phyloP scores from a whole-genome alignment of 1,284 basidiomycete genomes.

The Lentinus polychrous region DNA sequence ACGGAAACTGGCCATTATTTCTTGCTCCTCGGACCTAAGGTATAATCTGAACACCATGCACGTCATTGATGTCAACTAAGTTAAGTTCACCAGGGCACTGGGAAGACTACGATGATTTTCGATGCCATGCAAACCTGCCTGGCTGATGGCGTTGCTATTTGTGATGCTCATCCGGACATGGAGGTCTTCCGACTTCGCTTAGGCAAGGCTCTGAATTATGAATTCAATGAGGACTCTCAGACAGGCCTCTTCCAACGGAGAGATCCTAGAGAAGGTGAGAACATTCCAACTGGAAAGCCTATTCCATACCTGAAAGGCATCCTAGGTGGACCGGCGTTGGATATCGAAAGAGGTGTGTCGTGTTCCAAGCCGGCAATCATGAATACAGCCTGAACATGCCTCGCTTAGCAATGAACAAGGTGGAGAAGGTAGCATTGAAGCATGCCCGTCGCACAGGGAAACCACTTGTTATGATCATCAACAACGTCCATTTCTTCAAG shows the following conservation, averaged over 20 bases:
- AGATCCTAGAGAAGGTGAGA: conserved; percentile 71
- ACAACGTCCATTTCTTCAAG: conserved; percentile 73
- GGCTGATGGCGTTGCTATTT: conserved; percentile 59
- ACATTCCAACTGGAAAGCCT: not conserved
- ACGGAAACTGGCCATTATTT: conserved; percentile 68
- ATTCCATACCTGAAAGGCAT: conserved; percentile 3
- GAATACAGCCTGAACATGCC: not conserved
- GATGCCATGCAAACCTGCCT: conserved; percentile 70
- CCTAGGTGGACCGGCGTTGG: conserved; percentile 67
- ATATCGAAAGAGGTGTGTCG: conserved; percentile 69
- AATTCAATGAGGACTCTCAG: conserved; percentile 78
- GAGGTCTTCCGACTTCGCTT: conserved; percentile 76
- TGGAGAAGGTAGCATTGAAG: conserved; percentile 79
- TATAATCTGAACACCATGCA: conserved; percentile 19
- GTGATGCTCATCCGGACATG: conserved; percentile 57
- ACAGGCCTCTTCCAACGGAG: conserved; percentile 72
- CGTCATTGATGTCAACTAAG: conserved; percentile 2
- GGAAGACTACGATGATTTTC: conserved; percentile 77
- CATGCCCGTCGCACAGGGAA: conserved; percentile 48
- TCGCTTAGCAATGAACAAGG: conserved; percentile 63
- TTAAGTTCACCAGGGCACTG: conserved; percentile 37
- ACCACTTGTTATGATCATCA: conserved; percentile 75
- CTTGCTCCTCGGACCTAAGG: conserved; percentile 73
- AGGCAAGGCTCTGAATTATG: conserved; percentile 75
- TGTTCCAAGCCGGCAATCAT: not conserved